phyloP scores from a whole-genome alignment of 768 basidiomycete genomes.

The Grammothele lineata region DNA sequence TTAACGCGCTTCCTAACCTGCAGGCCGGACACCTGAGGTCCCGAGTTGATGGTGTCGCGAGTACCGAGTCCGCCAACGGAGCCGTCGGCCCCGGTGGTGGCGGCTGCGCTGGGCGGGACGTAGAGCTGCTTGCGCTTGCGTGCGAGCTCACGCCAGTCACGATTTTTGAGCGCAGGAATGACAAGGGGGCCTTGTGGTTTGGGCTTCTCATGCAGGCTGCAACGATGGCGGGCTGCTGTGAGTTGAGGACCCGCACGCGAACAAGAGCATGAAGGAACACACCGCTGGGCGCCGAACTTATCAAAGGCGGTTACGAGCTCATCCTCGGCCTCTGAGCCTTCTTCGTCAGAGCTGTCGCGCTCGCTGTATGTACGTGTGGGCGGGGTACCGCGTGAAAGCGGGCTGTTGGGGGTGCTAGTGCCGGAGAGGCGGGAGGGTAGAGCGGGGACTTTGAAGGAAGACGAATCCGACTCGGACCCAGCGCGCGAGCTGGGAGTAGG shows the following conservation, averaged over 20 bases:
- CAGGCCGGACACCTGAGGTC: constrained; percentile 66
- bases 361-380: constrained; percentile 37
- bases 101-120: constrained; percentile 59
- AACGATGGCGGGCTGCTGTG: constrained; percentile 48
- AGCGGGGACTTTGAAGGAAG: constrained; percentile 52
- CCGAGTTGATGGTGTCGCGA: constrained; percentile 70
- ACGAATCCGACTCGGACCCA: constrained; percentile 49
- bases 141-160: constrained; percentile 85
- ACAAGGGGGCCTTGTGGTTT: constrained; percentile 63
- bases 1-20: constrained; percentile 40
- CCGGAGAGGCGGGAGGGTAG: constrained; percentile 54
- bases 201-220: constrained; percentile 43
- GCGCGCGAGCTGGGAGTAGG: constrained; percentile 68
- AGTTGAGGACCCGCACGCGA: constrained; percentile 58
- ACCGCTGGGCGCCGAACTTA: constrained; percentile 79
- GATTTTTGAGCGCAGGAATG: constrained; percentile 82
- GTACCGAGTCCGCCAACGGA: constrained; percentile 77
- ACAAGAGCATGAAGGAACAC: constrained; percentile 39
- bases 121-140: constrained; percentile 62
- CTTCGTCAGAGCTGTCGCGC: constrained; percentile 53
- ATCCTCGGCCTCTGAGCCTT: constrained; percentile 50
- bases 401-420: constrained; percentile 45
- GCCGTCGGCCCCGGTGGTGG: constrained; percentile 58
- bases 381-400: constrained; percentile 45
- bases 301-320: constrained; percentile 72